phyloP scores from a whole-genome alignment of 495 filamentous ascomycete species.

The Talaromyces liani region DNA sequence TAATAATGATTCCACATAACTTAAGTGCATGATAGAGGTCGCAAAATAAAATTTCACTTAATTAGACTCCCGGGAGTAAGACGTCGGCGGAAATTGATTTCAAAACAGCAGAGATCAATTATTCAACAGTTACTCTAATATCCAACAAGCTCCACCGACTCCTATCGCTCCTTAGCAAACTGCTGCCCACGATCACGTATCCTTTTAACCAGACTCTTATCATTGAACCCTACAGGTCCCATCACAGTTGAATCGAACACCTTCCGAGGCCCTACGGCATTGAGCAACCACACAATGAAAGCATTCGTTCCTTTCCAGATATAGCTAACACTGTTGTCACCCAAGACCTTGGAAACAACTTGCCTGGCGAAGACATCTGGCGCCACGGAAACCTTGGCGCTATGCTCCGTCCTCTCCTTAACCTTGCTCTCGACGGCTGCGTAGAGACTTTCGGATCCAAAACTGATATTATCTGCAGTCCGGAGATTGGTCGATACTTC shows the following conservation, averaged over 20 bases:
- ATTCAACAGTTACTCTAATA: neutral
- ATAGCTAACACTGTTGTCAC: neutral
- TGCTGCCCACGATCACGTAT: neutral
- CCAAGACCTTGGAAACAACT: slow-evolving; percentile 11
- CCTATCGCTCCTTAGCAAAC: neutral
- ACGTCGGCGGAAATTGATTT: neutral
- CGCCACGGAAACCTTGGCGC: neutral
- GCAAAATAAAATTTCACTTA: no score
- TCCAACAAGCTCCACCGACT: neutral
- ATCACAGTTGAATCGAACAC: neutral
- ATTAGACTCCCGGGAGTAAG: no score
- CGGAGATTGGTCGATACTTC: slow-evolving; percentile 10
- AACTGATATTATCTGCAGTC: neutral
- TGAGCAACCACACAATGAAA: neutral
- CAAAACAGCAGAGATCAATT: neutral
- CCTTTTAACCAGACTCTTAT: neutral
- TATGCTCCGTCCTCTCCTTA: neutral
- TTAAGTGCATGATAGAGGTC: no score
- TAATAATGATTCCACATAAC: no score
- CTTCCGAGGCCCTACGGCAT: neutral
- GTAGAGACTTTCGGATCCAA: neutral
- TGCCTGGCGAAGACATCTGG: slow-evolving; percentile 8
- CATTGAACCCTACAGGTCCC: neutral
- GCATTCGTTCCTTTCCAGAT: slow-evolving; percentile 1
- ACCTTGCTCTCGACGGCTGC: neutral